Evolutionary conservation across 768 basidiomycete species (phyloP).

Genomic region (Trametes meyenii): DNA sequence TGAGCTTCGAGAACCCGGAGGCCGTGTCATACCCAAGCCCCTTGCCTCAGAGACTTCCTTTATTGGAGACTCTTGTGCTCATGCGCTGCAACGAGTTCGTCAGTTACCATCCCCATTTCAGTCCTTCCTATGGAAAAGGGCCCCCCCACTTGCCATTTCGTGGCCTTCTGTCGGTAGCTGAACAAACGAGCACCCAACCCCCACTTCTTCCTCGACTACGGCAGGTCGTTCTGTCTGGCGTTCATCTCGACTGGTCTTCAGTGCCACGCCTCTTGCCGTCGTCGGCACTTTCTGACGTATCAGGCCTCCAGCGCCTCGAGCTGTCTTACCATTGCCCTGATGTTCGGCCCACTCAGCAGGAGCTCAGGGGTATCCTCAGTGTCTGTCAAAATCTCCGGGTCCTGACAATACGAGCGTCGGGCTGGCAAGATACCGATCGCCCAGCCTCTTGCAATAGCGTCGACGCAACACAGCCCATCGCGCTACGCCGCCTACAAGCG

Average conservation of each 20-base stretch:
- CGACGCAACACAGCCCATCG: slow-evolving; percentile 30
- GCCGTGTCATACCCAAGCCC: slow-evolving; percentile 38
- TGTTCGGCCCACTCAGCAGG: slow-evolving; percentile 52
- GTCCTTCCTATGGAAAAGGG: slow-evolving; percentile 42
- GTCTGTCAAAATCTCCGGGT: slow-evolving; percentile 43
- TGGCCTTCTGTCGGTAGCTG: slow-evolving; percentile 23
- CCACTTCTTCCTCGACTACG: slow-evolving; percentile 44
- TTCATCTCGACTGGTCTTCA: slow-evolving; percentile 56
- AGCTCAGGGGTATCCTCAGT: slow-evolving; percentile 48
- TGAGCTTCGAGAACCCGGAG: slow-evolving; percentile 36
- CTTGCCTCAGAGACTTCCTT: slow-evolving; percentile 15
- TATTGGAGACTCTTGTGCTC: slow-evolving; percentile 53
- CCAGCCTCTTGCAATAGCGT: neutral
- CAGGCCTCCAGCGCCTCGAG: slow-evolving; percentile 41
- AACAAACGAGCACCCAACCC: neutral
- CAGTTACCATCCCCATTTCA: slow-evolving; percentile 48
- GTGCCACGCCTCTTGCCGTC: slow-evolving; percentile 35
- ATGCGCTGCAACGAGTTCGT: slow-evolving; percentile 65
- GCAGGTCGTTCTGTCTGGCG: slow-evolving; percentile 55
- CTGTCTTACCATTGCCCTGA: slow-evolving; percentile 56
- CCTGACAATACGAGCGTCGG: slow-evolving; percentile 54
- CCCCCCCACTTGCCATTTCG: slow-evolving; percentile 34
- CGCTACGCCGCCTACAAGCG: slow-evolving; percentile 42
- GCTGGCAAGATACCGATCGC: slow-evolving; percentile 33
- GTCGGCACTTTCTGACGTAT: neutral